A percentile compares a stretch with the other conserved stretches of the same genome.
These are phyloP conservation scores for Trichoderma sp. DNA, from an alignment of 2,329 filamentous ascomycete species.

Conservation along the genomic window DNA sequence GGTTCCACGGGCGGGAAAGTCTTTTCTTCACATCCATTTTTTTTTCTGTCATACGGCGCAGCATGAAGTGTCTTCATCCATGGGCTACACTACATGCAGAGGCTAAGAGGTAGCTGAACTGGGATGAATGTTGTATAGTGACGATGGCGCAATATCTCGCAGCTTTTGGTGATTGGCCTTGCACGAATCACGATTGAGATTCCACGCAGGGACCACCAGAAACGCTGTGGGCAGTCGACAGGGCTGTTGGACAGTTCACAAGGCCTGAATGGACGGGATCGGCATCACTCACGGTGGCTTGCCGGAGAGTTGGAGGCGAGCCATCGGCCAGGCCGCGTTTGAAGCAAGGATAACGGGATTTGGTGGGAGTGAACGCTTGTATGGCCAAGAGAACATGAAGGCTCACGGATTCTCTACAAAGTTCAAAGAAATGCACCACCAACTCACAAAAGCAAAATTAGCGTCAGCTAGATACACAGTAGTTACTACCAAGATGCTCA, in stretches of 20 bases:
- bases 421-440: background rate
- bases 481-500: too few species aligned
- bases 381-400: background rate
- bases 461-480: background rate
- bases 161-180: slow-evolving; percentile 15
- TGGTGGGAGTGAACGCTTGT: background rate
- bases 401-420: background rate
- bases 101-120: background rate
- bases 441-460: background rate
- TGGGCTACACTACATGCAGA: background rate
- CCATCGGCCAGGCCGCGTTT: slow-evolving; percentile 12
- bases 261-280: background rate
- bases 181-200: slow-evolving; percentile 15
- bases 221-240: background rate
- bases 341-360: background rate
- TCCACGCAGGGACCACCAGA: background rate
- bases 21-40: background rate
- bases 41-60: background rate
- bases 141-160: slow-evolving; percentile 20
- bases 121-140: background rate
- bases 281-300: slow-evolving; percentile 9
- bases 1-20: slow-evolving; percentile 6
- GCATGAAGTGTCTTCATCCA: background rate
- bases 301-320: slow-evolving; percentile 10
- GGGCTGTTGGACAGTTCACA: slow-evolving; percentile 1